phyloP scores from a whole-genome alignment of 2,329 filamentous ascomycete genomes.

The Fusarium sp. region DNA sequence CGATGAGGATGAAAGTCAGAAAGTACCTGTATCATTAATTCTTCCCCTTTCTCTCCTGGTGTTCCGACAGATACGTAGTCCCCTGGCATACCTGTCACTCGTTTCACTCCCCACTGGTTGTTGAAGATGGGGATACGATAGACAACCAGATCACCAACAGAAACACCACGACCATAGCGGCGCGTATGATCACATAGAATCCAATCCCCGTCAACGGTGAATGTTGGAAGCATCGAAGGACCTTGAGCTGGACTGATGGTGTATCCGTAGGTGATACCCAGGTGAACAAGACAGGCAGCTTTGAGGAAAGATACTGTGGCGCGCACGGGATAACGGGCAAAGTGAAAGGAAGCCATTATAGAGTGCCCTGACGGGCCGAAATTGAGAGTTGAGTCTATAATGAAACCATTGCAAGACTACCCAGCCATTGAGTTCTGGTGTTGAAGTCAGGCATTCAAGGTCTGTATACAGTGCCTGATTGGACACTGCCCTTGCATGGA shows the following conservation, averaged over 20 bases:
- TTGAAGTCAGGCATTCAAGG: constrained; percentile 13
- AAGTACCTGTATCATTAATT: constrained; percentile 76
- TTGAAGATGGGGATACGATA: constrained; percentile 80
- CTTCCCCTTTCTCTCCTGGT: constrained; percentile 62
- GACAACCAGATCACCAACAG: constrained; percentile 86
- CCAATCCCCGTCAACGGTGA: constrained; percentile 75
- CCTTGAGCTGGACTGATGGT: constrained; percentile 73
- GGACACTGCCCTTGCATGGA: constrained; percentile 9
- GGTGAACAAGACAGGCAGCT: constrained; percentile 58
- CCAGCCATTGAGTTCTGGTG: constrained; percentile 13
- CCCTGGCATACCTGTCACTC: constrained; percentile 80
- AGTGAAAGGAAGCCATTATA: constrained; percentile 49
- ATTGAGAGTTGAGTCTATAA: neutral
- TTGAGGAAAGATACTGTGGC: constrained; percentile 54
- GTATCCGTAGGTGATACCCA: constrained; percentile 71
- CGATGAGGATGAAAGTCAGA: neutral
- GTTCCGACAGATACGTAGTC: constrained; percentile 80
- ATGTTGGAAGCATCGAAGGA: constrained; percentile 91
- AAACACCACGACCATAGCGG: constrained; percentile 73
- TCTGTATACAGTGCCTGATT: constrained; percentile 31
- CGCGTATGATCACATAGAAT: constrained; percentile 77
- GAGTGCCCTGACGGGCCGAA: constrained; percentile 16
- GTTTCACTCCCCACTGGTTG: constrained; percentile 77
- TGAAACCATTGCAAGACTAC: constrained; percentile 19
- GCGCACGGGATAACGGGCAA: constrained; percentile 58